Evolutionary conservation across 805 yeast species (phyloP).

Genomic region (Saccharomycopsis selenospora): DNA sequence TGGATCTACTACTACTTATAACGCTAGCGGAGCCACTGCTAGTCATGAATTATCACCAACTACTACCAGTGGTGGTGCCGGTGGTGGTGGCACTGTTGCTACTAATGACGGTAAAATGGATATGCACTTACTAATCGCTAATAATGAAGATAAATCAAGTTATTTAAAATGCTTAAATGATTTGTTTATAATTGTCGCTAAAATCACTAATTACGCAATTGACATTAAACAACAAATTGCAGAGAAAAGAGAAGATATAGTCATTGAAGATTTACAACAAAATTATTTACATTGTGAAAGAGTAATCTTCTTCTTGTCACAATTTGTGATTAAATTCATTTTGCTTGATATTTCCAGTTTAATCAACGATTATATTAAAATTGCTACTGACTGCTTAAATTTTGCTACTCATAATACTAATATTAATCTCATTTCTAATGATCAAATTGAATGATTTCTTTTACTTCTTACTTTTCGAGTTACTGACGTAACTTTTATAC

Average conservation of each 20-base stretch:
- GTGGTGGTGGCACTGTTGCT: neutral
- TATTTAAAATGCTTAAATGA: conserved; percentile 11
- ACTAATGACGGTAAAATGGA: neutral
- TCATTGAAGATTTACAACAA: neutral
- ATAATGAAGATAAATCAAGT: conserved; percentile 6
- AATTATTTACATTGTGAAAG: neutral
- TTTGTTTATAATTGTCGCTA: conserved; percentile 12
- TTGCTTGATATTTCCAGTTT: conserved; percentile 10
- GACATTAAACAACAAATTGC: neutral
- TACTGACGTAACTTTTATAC: too few relatives aligned
- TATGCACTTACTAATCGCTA: neutral
- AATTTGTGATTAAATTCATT: conserved; percentile 13
- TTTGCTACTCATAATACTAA: too few relatives aligned
- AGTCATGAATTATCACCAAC: neutral
- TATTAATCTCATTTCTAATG: too few relatives aligned
- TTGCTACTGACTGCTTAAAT: neutral
- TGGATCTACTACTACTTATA: neutral
- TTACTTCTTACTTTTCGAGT: too few relatives aligned
- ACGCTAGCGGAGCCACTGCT: neutral
- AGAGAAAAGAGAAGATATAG: neutral
- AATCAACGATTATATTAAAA: conserved; percentile 11
- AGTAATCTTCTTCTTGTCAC: conserved; percentile 9
- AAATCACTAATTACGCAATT: conserved; percentile 16
- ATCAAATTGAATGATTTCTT: too few relatives aligned
- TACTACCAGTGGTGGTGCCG: neutral